Evolutionary conservation across 2,329 filamentous ascomycete genomes (phyloP).

Genomic region (Pestalotiopsis sp.): DNA sequence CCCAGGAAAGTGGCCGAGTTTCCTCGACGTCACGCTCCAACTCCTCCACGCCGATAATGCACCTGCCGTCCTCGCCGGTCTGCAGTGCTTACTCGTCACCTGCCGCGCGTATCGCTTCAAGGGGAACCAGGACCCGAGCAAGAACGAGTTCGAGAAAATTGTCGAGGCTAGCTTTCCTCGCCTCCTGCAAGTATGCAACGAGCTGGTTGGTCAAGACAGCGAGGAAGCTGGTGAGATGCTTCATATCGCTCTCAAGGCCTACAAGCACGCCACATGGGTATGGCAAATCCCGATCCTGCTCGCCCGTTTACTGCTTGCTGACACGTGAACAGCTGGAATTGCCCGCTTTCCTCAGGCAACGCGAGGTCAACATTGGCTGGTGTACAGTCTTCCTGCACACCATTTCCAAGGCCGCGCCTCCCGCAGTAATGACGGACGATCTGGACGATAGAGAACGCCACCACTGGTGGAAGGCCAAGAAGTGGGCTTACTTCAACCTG

Average conservation of each 20-base stretch:
- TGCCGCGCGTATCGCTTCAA: constrained; percentile 97
- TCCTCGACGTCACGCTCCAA: constrained; percentile 89
- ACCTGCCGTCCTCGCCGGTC: constrained; percentile 84
- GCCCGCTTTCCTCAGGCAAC: constrained; percentile 74
- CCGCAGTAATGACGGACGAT: constrained; percentile 76
- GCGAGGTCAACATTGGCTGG: constrained; percentile 88
- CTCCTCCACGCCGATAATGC: constrained; percentile 86
- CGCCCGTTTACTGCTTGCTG: constrained; percentile 10
- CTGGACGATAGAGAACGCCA: constrained; percentile 86
- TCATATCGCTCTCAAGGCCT: constrained; percentile 91
- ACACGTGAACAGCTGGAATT: constrained; percentile 73
- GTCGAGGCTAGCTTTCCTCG: constrained; percentile 89
- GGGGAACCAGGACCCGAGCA: constrained; percentile 71
- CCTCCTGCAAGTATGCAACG: constrained; percentile 82
- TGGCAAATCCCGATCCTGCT: constrained; percentile 32
- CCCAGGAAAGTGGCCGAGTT: constrained; percentile 89
- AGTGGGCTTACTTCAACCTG: constrained; percentile 98
- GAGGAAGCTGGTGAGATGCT: constrained; percentile 97
- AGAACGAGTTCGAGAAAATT: constrained; percentile 91
- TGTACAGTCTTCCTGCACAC: constrained; percentile 93
- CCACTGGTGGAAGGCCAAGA: constrained; percentile 99
- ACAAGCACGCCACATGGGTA: constrained; percentile 98
- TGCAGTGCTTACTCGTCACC: constrained; percentile 92
- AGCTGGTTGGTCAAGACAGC: constrained; percentile 86
- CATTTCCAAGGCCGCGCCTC: constrained; percentile 81